Base-by-base conservation (phyloP, 495 filamentous ascomycete genomes). In the Hypoxylon fragiforme region DNA sequence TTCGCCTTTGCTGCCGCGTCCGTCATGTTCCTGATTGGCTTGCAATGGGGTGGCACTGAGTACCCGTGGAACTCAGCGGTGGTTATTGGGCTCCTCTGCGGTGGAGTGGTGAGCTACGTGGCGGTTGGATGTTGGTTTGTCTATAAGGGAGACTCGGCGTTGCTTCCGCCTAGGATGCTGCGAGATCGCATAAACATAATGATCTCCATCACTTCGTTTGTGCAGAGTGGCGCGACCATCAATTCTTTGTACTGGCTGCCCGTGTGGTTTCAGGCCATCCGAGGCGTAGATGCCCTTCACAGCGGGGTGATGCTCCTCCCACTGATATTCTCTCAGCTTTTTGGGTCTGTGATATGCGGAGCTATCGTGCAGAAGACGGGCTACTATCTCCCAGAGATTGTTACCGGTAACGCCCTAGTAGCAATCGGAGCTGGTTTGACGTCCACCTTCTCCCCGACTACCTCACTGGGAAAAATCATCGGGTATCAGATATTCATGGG, bases 211-310 rank as follows among this genome's bases (percentile, higher is more conserved):
- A 54, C 53, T 3, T 44, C 60, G 34, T 62, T 66, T 8, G 47
- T 64, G 15, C 50, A 64, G 22, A 55, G 47, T 26, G 56, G 57
- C 14, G 59, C 52, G 1, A 57, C 50, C 16, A 45, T 68, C 22
- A 54, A 38, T 20, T 26, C 57, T 2, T 14, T 64, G 2, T 62
- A 57, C 55, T 82, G 80, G 47, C 62, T 87, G 0, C 83, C 84
- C 1, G 77, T 88, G 40, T 89, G 81, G 77, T 87, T 89, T 65
- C 87, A 89, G 63, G 77, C 77, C 3, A 78, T 83, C 60, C 73
- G 76, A 49, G 73, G 70, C 2, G 70, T 62, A 1, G 63, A 70
- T 1, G 75, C 80, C 4, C 54, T 72, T 20, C 72, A 69, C 42
- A 80, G 75, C n/a, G 81, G 79, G 8, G 68, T 83, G 31, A 65